A percentile compares a stretch with the other conserved stretches of the same genome.
These are phyloP conservation scores for Aureobasidium lini DNA, from an alignment of 2,329 filamentous ascomycete genomes.

Conservation along the genomic window DNA sequence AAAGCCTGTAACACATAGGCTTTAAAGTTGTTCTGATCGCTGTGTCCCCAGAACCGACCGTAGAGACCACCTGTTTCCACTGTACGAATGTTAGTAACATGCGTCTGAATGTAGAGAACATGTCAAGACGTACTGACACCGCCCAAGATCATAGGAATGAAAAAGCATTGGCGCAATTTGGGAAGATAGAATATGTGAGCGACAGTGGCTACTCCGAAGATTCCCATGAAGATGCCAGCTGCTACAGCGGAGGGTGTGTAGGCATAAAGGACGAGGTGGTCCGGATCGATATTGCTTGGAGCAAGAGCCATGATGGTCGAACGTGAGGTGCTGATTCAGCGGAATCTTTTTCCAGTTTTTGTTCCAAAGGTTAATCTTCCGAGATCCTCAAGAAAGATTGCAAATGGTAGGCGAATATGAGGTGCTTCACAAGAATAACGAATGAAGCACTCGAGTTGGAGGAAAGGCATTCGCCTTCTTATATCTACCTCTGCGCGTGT, in stretches of 20 bases:
- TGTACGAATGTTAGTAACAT: slow-evolving; percentile 18
- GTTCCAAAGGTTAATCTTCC: too few species aligned
- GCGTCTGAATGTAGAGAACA: too few species aligned
- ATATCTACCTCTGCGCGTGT: neutral
- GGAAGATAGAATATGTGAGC: slow-evolving; percentile 27
- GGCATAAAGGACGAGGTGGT: slow-evolving; percentile 21
- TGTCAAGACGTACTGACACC: slow-evolving; percentile 28
- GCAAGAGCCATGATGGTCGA: slow-evolving; percentile 2
- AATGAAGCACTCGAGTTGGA: too few species aligned
- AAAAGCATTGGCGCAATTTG: slow-evolving; percentile 29
- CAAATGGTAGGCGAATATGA: too few species aligned
- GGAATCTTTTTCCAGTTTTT: too few species aligned
- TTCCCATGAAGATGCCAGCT: slow-evolving; percentile 29
- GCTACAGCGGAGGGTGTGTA: slow-evolving; percentile 30
- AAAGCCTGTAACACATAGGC: slow-evolving; percentile 37
- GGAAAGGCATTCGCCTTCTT: neutral
- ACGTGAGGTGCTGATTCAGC: too few species aligned
- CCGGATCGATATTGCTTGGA: neutral
- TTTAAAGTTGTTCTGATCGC: slow-evolving; percentile 29
- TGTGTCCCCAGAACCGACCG: slow-evolving; percentile 32
- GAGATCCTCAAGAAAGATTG: neutral
- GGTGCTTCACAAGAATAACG: too few species aligned
- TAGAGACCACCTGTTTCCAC: slow-evolving; percentile 36
- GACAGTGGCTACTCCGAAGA: slow-evolving; percentile 28
- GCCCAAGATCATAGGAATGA: slow-evolving; percentile 31